Conservation (phyloP, 768 basidiomycete genomes). For the Rhodotorula kratochvilovae region DNA sequence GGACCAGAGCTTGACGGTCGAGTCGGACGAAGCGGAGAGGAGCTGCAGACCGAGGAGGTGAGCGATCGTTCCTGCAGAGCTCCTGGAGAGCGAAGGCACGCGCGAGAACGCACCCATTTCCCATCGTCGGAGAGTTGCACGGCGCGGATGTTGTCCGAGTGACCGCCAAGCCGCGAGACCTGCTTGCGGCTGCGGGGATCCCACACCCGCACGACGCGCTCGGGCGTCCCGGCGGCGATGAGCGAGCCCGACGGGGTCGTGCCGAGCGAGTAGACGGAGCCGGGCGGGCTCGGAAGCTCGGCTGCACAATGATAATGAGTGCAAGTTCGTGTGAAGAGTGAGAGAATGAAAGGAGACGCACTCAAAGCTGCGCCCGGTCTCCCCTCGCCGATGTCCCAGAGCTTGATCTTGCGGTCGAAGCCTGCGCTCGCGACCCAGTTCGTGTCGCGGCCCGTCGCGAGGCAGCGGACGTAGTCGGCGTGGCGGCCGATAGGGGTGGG, state of each 20-base stretch:
- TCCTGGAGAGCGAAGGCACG: constrained; percentile 46
- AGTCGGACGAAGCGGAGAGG: constrained; percentile 44
- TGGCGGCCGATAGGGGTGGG: constrained; percentile 60
- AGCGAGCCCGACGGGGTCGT: constrained; percentile 72
- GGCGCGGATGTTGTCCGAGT: constrained; percentile 92
- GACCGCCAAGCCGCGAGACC: constrained; percentile 79
- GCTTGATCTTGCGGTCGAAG: constrained; percentile 85
- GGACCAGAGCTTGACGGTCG: constrained; percentile 93
- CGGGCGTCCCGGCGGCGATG: constrained; percentile 85
- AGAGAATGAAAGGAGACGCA: constrained; percentile 24
- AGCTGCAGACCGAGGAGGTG: constrained; percentile 18
- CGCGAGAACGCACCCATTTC: constrained; percentile 64
- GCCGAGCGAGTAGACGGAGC: constrained; percentile 70
- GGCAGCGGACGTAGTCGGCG: constrained; percentile 69
- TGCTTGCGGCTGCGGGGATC: constrained; percentile 79
- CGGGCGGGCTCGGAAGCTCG: constrained; percentile 60
- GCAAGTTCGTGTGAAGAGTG: constrained; percentile 36
- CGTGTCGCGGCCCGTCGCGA: constrained; percentile 54
- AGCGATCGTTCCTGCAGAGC: constrained; percentile 18
- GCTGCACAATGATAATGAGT: constrained; percentile 47
- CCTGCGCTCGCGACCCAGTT: constrained; percentile 90
- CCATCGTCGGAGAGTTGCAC: constrained; percentile 85
- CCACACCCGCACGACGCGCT: constrained; percentile 85
- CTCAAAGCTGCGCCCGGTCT: constrained; percentile 10
- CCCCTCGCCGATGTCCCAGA: constrained; percentile 75